A percentile compares a stretch with the other conserved stretches of the same genome.
Evolutionary conservation across 495 filamentous ascomycete species (phyloP).

Genomic region (Barbatosphaeria neglecta): DNA sequence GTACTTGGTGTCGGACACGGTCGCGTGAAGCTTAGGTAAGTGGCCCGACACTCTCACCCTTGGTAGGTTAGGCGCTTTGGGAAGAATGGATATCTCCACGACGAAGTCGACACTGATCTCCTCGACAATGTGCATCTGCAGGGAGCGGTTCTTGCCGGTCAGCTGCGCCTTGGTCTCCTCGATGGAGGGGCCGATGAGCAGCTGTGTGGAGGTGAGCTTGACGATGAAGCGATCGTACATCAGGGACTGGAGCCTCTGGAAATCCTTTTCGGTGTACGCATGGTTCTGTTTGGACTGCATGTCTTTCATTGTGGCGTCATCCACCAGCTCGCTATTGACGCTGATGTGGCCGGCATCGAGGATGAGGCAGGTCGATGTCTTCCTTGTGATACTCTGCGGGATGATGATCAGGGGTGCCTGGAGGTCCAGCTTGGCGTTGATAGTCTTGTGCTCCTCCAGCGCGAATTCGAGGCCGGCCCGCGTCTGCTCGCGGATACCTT

Average conservation of each 20-base stretch:
- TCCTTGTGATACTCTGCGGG: conserved; percentile 76
- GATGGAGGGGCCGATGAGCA: conserved; percentile 90
- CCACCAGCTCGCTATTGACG: conserved; percentile 84
- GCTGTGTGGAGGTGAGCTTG: conserved; percentile 84
- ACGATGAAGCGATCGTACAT: conserved; percentile 95
- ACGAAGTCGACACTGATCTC: conserved; percentile 94
- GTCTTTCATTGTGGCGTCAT: conserved; percentile 75
- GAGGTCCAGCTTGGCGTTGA: conserved; percentile 90
- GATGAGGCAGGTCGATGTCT: conserved; percentile 76
- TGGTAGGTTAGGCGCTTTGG: conserved; percentile 86
- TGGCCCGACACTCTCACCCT: conserved; percentile 85
- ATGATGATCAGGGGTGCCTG: conserved; percentile 94
- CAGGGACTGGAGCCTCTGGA: conserved; percentile 70
- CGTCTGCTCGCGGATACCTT: conserved; percentile 88
- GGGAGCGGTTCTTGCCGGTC: conserved; percentile 50
- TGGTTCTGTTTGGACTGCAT: conserved; percentile 84
- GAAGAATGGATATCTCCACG: conserved; percentile 83
- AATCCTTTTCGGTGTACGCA: conserved; percentile 79
- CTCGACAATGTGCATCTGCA: conserved; percentile 83
- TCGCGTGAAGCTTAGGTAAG: conserved; percentile 83
- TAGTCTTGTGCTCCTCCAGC: conserved; percentile 91
- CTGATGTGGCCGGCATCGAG: conserved; percentile 93
- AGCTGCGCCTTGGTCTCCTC: conserved; percentile 83
- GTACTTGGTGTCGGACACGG: conserved; percentile 87
- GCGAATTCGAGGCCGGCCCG: conserved; percentile 92